Percentiles rank a stretch among this genome's conserved stretches.
Conservation (phyloP, 202 grass and related monocot genomes). For the Cymbopogon flexuosus region DNA sequence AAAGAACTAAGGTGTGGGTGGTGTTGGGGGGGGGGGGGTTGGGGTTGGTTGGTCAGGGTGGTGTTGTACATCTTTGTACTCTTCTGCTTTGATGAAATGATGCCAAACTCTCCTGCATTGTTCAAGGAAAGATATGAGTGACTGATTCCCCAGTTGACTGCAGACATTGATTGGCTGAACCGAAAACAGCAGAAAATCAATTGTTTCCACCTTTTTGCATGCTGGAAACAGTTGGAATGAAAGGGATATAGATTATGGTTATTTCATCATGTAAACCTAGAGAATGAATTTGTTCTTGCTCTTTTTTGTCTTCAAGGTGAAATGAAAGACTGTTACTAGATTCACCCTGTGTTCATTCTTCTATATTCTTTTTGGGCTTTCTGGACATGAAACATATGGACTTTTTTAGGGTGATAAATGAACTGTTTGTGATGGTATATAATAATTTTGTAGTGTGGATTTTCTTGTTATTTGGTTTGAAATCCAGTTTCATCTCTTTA, state of each 20-base stretch:
- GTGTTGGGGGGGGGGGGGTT: not conserved
- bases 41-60: not conserved
- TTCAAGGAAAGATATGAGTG: not conserved
- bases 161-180: slow-evolving; percentile 2
- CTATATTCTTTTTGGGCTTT: not conserved
- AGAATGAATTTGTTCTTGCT: not conserved
- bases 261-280: slow-evolving; percentile 19
- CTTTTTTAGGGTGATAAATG: not conserved
- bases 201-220: not conserved
- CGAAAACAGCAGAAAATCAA: not conserved
- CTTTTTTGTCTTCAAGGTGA: slow-evolving; percentile 20
- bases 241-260: not conserved
- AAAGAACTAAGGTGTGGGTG: not conserved
- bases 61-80: not conserved
- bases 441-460: not conserved
- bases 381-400: not conserved
- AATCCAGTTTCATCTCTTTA: not conserved
- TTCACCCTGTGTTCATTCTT: not conserved
- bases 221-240: not conserved
- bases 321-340: slow-evolving; percentile 5
- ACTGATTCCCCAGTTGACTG: slow-evolving; percentile 11
- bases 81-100: not conserved
- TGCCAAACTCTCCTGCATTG: not conserved
- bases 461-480: slow-evolving; percentile 1
- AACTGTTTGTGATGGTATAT: not conserved